Conservation (phyloP, 2,329 filamentous ascomycete species). For the Diaporthe sp. region DNA sequence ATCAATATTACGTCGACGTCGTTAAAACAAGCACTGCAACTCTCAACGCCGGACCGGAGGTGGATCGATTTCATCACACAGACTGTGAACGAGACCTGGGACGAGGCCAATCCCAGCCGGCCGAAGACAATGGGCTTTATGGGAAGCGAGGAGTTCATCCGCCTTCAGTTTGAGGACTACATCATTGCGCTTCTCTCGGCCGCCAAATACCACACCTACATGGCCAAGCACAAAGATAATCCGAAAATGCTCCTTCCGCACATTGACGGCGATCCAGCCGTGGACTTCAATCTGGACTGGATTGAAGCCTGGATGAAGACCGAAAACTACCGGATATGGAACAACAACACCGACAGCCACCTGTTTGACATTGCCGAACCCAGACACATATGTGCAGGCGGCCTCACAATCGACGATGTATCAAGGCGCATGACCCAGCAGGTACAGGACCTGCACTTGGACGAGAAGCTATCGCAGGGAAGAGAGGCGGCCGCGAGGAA, state of each 20-base stretch:
- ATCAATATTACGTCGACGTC: conserved; percentile 87
- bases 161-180: conserved; percentile 97
- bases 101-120: conserved; percentile 85
- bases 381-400: conserved; percentile 91
- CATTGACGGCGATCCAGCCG: conserved; percentile 83
- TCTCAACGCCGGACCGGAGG: conserved; percentile 88
- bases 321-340: conserved; percentile 92
- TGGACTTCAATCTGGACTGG: conserved; percentile 87
- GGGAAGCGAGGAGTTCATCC: conserved; percentile 96
- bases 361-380: conserved; percentile 96
- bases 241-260: conserved; percentile 71
- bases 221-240: conserved; percentile 63
- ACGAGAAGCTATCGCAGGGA: conserved; percentile 87
- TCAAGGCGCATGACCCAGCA: conserved; percentile 91
- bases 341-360: conserved; percentile 81
- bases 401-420: conserved; percentile 92
- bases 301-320: conserved; percentile 88
- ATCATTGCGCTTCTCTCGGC: conserved; percentile 87
- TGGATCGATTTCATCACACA: conserved; percentile 98
- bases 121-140: conserved; percentile 97
- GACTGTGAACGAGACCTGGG: conserved; percentile 96
- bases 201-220: conserved; percentile 87
- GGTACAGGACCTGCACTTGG: conserved; percentile 91
- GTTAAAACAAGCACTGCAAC: conserved; percentile 77
- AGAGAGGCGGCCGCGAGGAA: conserved; percentile 89